Evolutionary conservation across 257 asterid genomes (phyloP).

Genomic region (Nicotiana tomentosiformis): DNA sequence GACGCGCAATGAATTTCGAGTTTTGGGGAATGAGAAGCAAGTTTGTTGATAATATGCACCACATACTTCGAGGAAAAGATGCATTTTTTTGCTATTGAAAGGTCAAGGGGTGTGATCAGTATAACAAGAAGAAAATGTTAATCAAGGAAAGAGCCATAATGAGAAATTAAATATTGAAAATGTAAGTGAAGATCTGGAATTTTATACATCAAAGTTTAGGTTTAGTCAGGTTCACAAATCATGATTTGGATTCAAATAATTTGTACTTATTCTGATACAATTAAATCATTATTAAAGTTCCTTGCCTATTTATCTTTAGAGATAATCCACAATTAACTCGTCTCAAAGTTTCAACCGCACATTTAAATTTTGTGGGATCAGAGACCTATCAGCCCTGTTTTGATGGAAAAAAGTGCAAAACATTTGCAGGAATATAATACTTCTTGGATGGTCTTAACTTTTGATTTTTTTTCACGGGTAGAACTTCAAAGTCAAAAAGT

Average conservation of each 20-base stretch:
- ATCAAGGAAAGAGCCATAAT: background rate
- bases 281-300: background rate
- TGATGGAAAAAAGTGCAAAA: too few relatives aligned
- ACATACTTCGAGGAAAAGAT: background rate
- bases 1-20: background rate
- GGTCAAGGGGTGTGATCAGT: background rate
- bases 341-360: background rate
- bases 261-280: background rate
- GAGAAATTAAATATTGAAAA: background rate
- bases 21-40: background rate
- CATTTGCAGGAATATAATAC: too few relatives aligned
- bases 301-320: background rate
- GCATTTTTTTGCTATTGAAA: background rate
- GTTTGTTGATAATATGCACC: background rate
- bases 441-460: too few relatives aligned
- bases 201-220: background rate
- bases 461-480: too few relatives aligned
- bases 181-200: background rate
- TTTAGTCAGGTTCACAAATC: background rate
- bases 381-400: background rate
- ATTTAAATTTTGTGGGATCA: background rate
- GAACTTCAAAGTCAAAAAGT: too few relatives aligned
- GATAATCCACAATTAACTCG: background rate
- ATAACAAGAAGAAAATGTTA: background rate
- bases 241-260: background rate